Percentiles rank a stretch among this genome's conserved stretches.
Conservation (phyloP, 345 rosid species). For the Eucalyptus urophylla region DNA sequence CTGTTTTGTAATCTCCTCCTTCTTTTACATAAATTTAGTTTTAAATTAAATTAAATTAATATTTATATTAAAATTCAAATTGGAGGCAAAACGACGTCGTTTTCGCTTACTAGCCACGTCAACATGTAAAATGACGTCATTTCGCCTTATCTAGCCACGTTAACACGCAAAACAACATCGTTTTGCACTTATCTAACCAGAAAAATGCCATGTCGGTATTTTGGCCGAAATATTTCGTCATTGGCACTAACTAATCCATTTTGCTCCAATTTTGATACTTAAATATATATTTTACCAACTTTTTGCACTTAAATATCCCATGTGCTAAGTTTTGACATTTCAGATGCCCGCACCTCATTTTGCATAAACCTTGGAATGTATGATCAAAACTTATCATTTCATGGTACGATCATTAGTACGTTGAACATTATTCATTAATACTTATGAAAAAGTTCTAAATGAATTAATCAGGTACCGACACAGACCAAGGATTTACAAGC, state of each 20-base stretch:
- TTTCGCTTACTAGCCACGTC: too few relatives aligned
- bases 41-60: too few relatives aligned
- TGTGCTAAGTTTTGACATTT: too few relatives aligned
- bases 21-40: too few relatives aligned
- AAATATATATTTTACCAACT: accelerated
- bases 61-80: too few relatives aligned
- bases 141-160: too few relatives aligned
- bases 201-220: too few relatives aligned
- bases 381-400: not conserved
- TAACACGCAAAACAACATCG: accelerated
- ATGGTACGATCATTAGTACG: not conserved
- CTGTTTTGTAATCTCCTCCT: too few relatives aligned
- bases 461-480: not conserved
- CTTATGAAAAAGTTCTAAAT: not conserved
- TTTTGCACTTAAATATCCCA: accelerated
- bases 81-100: accelerated
- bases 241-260: accelerated
- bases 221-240: accelerated
- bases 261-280: too few relatives aligned
- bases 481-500: not conserved
- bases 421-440: too few relatives aligned
- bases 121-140: too few relatives aligned
- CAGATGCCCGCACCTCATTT: accelerated
- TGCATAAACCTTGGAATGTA: not conserved
- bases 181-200: accelerated